Evolutionary conservation across 2,329 filamentous ascomycete genomes (phyloP).

Genomic region (Cladosporium sp.): DNA sequence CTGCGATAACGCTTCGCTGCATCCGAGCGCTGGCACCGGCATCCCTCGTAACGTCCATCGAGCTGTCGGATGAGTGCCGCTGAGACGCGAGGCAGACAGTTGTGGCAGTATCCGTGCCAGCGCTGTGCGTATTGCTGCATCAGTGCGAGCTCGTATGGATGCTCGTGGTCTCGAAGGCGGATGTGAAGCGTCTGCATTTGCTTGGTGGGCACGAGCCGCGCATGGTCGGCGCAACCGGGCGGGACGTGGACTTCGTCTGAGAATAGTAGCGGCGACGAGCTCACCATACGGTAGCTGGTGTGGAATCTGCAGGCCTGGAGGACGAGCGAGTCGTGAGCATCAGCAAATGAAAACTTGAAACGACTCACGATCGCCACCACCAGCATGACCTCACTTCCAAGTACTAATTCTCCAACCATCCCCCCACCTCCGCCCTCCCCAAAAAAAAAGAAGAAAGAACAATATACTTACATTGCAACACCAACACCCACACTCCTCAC

Average conservation of each 20-base stretch:
- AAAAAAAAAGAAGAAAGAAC: neutral
- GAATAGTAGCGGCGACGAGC: conserved; percentile 7
- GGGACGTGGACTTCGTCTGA: conserved; percentile 8
- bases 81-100: conserved; percentile 10
- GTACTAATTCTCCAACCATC: neutral
- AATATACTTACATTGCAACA: conserved; percentile 11
- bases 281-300: conserved; percentile 13
- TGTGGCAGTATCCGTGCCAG: conserved; percentile 14
- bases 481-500: conserved; percentile 7
- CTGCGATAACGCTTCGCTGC: conserved; percentile 5
- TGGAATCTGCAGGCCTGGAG: conserved; percentile 16
- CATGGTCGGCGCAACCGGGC: neutral
- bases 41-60: conserved; percentile 7
- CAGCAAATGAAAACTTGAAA: neutral
- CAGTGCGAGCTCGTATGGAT: neutral
- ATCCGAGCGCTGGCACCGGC: neutral
- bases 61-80: conserved; percentile 1
- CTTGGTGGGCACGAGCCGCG: neutral
- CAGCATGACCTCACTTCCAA: neutral
- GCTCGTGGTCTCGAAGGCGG: conserved; percentile 13
- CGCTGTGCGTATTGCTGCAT: conserved; percentile 1
- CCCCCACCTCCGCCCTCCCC: neutral
- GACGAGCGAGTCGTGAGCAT: neutral
- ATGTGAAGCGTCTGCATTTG: conserved; percentile 10
- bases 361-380: neutral